phyloP scores from a whole-genome alignment of 805 yeast genomes.

The Suhomyces kilbournensis region DNA sequence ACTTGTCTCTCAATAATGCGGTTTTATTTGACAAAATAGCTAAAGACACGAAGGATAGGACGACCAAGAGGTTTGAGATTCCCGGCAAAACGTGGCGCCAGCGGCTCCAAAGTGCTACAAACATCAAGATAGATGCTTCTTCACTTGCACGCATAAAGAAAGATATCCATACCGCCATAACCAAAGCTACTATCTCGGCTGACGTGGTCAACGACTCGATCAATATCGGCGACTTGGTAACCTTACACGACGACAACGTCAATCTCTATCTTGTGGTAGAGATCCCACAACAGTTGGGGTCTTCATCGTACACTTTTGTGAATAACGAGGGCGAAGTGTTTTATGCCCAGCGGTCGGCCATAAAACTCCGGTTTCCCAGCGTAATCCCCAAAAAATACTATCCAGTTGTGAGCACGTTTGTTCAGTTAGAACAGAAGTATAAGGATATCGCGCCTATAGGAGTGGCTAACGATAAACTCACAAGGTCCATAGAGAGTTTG shows the following conservation, averaged over 20 bases:
- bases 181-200: slow-evolving; percentile 9
- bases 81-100: slow-evolving; percentile 20
- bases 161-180: slow-evolving; percentile 2
- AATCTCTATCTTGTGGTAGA: slow-evolving; percentile 54
- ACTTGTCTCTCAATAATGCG: slow-evolving; percentile 18
- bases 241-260: slow-evolving; percentile 43
- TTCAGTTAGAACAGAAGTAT: slow-evolving; percentile 29
- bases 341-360: slow-evolving; percentile 42
- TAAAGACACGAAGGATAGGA: slow-evolving; percentile 16
- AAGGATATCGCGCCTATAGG: slow-evolving; percentile 38
- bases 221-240: slow-evolving; percentile 62
- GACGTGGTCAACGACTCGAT: slow-evolving; percentile 16
- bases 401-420: slow-evolving; percentile 17
- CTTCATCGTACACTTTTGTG: slow-evolving; percentile 56
- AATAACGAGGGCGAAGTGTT: slow-evolving; percentile 55
- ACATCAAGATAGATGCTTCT: not conserved
- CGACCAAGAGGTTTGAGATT: slow-evolving; percentile 14
- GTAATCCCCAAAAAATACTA: slow-evolving; percentile 42
- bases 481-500: slow-evolving; percentile 19
- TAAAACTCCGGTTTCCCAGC: slow-evolving; percentile 53
- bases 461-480: slow-evolving; percentile 28
- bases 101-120: not conserved
- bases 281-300: slow-evolving; percentile 47
- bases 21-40: slow-evolving; percentile 17
- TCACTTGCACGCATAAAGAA: not conserved